Conservation (phyloP, 1,284 basidiomycete species). For the Microbotryum violaceum region DNA sequence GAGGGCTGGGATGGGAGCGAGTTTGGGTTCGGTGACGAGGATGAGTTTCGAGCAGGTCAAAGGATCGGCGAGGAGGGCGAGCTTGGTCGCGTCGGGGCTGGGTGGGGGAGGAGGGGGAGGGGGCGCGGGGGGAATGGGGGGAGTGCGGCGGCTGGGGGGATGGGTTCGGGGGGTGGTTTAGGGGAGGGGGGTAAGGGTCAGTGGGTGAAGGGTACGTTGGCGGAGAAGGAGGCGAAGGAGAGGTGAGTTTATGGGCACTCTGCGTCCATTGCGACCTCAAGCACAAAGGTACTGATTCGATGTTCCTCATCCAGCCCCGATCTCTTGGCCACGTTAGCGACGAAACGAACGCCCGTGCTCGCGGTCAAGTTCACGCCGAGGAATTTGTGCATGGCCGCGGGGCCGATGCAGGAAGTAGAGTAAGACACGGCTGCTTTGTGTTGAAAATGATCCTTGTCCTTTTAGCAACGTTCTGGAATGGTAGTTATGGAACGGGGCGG, state of each 20-base stretch:
- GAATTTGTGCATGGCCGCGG: slow-evolving; percentile 85
- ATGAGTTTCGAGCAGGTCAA: not conserved
- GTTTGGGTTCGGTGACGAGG: slow-evolving; percentile 29
- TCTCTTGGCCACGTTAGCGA: slow-evolving; percentile 81
- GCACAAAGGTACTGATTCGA: slow-evolving; percentile 2
- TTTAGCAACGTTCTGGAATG: no score
- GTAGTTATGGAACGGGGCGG: no score
- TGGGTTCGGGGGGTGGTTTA: not conserved
- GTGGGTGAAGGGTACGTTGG: not conserved
- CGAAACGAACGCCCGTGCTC: slow-evolving; percentile 86
- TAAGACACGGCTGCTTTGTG: not conserved
- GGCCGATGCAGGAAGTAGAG: slow-evolving; percentile 39
- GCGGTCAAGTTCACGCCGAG: slow-evolving; percentile 90
- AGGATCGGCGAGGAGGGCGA: not conserved
- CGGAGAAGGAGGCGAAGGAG: slow-evolving; percentile 8
- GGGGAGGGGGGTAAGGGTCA: no score
- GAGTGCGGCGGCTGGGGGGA: not conserved
- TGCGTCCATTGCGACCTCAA: not conserved
- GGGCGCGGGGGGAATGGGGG: not conserved
- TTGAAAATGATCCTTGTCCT: no score
- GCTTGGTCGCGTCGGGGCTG: not conserved
- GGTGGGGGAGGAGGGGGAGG: not conserved
- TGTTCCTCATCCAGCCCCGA: slow-evolving; percentile 58
- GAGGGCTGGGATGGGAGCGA: slow-evolving; percentile 34
- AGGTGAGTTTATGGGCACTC: not conserved